These are phyloP conservation scores for Xylariales sp. DNA, from an alignment of 2,329 filamentous ascomycete genomes.

Conservation along the genomic window DNA sequence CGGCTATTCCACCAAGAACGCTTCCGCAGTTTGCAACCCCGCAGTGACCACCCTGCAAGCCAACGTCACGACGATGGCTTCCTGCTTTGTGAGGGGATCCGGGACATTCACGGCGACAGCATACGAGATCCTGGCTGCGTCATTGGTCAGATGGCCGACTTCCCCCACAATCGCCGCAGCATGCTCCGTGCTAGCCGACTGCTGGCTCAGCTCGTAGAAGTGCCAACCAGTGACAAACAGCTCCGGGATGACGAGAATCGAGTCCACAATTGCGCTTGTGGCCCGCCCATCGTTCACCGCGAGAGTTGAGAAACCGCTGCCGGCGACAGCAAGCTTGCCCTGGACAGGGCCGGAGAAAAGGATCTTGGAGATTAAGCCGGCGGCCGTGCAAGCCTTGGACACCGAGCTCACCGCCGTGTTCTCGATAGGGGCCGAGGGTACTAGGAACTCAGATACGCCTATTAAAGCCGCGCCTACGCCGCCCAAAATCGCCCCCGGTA, in stretches of 20 bases:
- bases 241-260: slow-evolving; percentile 14
- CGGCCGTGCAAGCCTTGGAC: slow-evolving; percentile 12
- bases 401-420: slow-evolving; percentile 13
- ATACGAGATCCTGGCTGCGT: slow-evolving; percentile 16
- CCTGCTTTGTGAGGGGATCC: slow-evolving; percentile 4
- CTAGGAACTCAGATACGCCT: slow-evolving; percentile 7
- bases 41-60: neutral
- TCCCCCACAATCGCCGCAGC: slow-evolving; percentile 8
- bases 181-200: neutral
- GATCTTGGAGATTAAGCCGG: neutral
- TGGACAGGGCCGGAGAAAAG: neutral
- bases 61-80: neutral
- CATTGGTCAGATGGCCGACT: slow-evolving; percentile 1
- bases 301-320: slow-evolving; percentile 11
- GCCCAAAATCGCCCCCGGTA: slow-evolving; percentile 13
- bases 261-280: slow-evolving; percentile 11
- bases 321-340: slow-evolving; percentile 5
- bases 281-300: slow-evolving; percentile 18
- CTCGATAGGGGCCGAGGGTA: slow-evolving; percentile 4
- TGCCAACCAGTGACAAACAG: slow-evolving; percentile 18
- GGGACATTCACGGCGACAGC: slow-evolving; percentile 13
- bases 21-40: slow-evolving; percentile 6
- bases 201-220: slow-evolving; percentile 23
- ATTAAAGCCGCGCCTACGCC: slow-evolving; percentile 2
- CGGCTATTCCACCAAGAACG: slow-evolving; percentile 9